Evolutionary conservation across 2,329 filamentous ascomycete genomes (phyloP), one percentile per base, ranked within the genome.

Genomic region (Aspergillus sp.): DNA sequence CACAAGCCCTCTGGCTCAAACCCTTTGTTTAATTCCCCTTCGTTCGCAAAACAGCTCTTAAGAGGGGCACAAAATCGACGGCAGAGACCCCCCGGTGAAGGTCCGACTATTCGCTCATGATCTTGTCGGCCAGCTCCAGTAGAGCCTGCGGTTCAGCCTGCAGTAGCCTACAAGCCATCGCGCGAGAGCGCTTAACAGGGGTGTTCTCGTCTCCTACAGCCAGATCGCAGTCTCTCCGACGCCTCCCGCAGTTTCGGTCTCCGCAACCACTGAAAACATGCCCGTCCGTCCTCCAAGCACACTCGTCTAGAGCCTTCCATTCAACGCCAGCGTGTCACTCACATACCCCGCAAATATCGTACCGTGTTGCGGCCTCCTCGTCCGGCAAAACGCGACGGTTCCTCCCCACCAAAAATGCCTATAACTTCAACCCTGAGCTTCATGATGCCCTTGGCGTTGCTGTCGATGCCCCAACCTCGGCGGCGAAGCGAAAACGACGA

Each of bases 351-450:
- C 73, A 73, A 19, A 74, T 90, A 69, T 84, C 84, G 52, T 92
- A 91, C 72, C 82, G 88, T 63, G 82, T 91, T 58, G 87, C 89
- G 31, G 88, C 88, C 6, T 90, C 90, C 5, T 92, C 89, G 68
- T 88, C 87, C 49, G 88, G 85, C 58, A 93, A 93, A 73, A 84
- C 86, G 65, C 83, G 82, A 45, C 81, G 81, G 33, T 92, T 87
- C 77, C 83, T 89, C 62, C 86, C 88, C 12, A 77, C 82, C n/a
- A 82, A 80, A 48, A 87, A 91, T 75, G 79, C 89, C 56, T 90
- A 89, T 73, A 85, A 88, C 69, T 93, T 91, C 77, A 86, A 88
- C 62, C 86, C 86, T 1, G 57, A 60, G 4, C 56, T 65, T 49
- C 70, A 71, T 8, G 68, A 73, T 54, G 72, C 70, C 3, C 66